A percentile compares a stretch with the other conserved stretches of the same genome.
phyloP scores from a whole-genome alignment of 768 basidiomycete genomes.

The Coprinopsis marcescibilis region DNA sequence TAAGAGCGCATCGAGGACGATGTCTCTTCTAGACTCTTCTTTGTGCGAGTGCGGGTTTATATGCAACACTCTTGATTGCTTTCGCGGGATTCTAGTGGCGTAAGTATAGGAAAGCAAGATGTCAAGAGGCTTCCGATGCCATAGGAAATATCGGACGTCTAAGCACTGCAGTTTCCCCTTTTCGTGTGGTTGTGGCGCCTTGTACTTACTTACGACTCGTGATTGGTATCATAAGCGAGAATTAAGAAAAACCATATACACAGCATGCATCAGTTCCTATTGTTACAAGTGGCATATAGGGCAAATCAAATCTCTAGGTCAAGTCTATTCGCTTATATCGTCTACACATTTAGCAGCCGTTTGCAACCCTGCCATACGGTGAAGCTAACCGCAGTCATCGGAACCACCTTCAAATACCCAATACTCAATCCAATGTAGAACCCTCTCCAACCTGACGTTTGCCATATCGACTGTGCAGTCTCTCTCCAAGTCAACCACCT shows the following conservation, averaged over 20 bases:
- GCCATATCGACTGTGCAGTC: slow-evolving; percentile 65
- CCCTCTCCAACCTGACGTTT: slow-evolving; percentile 68
- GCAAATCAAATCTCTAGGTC: background rate
- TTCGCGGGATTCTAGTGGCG: background rate
- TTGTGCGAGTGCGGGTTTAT: background rate
- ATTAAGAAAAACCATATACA: too few relatives aligned
- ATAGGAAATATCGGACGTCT: too few relatives aligned
- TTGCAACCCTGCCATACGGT: slow-evolving; percentile 86
- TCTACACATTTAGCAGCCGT: slow-evolving; percentile 40
- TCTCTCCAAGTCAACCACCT: slow-evolving; percentile 77
- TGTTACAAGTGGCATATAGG: too few relatives aligned
- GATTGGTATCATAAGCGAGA: too few relatives aligned
- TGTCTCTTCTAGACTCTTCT: too few relatives aligned
- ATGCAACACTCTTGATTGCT: background rate
- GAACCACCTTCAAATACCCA: slow-evolving; percentile 91
- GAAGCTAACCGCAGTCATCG: slow-evolving; percentile 93
- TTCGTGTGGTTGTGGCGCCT: too few relatives aligned
- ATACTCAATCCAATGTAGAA: slow-evolving; percentile 90
- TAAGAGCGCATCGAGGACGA: too few relatives aligned
- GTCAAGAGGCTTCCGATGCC: too few relatives aligned
- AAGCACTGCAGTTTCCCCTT: too few relatives aligned
- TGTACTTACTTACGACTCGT: too few relatives aligned
- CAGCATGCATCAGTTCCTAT: too few relatives aligned
- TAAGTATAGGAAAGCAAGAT: background rate
- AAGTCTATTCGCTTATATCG: background rate